These are phyloP conservation scores for Gloeophyllum trabeum DNA, from an alignment of 768 basidiomycete species.

Conservation along the genomic window DNA sequence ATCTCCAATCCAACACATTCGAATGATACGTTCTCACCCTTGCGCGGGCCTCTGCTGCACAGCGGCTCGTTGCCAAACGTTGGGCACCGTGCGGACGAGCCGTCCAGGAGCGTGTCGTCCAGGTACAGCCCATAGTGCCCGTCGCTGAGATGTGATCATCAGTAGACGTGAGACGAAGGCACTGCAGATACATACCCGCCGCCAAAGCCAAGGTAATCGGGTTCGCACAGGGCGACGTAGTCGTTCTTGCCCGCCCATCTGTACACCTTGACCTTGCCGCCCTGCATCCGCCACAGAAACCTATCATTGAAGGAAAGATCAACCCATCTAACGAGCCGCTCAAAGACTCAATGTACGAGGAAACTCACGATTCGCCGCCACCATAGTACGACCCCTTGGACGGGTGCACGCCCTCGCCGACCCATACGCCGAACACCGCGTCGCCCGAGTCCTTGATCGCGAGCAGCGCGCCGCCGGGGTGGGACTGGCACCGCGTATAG, in stretches of 20 bases:
- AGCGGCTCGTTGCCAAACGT: slow-evolving; percentile 84
- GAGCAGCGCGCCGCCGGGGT: slow-evolving; percentile 41
- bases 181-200: slow-evolving; percentile 61
- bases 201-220: slow-evolving; percentile 75
- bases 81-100: slow-evolving; percentile 75
- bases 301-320: slow-evolving; percentile 22
- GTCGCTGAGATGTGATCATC: slow-evolving; percentile 34
- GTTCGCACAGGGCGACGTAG: slow-evolving; percentile 82
- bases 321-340: neutral
- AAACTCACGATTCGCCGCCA: slow-evolving; percentile 72
- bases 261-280: slow-evolving; percentile 43
- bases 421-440: slow-evolving; percentile 70
- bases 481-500: slow-evolving; percentile 50
- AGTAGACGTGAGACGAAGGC: slow-evolving; percentile 4
- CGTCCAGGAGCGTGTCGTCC: slow-evolving; percentile 69
- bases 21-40: slow-evolving; percentile 50
- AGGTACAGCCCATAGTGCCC: slow-evolving; percentile 86
- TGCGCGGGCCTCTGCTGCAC: slow-evolving; percentile 38
- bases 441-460: slow-evolving; percentile 55
- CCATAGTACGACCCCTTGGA: slow-evolving; percentile 72
- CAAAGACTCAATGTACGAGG: slow-evolving; percentile 11
- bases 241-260: slow-evolving; percentile 84
- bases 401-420: slow-evolving; percentile 58
- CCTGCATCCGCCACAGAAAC: slow-evolving; percentile 64
- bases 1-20: slow-evolving; percentile 91